phyloP scores from a whole-genome alignment of 345 rosid genomes.

The Eucalyptus erythrocorys region DNA sequence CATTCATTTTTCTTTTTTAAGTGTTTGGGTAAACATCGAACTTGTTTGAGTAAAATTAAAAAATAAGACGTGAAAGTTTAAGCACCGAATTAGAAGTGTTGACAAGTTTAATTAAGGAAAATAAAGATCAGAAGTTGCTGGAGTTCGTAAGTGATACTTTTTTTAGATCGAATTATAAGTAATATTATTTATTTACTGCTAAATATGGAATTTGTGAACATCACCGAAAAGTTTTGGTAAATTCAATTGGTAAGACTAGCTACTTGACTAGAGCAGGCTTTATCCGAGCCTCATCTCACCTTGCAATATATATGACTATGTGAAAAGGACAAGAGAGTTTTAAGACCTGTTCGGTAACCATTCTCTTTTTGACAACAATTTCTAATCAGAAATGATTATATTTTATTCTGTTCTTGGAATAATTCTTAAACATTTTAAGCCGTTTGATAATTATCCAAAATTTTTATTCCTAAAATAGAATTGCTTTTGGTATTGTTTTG shows the following conservation, averaged over 20 bases:
- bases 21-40: not conserved
- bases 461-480: no score
- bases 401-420: no score
- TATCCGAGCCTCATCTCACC: not conserved
- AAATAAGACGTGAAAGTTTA: not conserved
- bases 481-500: no score
- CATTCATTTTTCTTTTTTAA: not conserved
- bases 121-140: not conserved
- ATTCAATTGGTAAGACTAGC: not conserved
- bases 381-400: no score
- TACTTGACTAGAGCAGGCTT: not conserved
- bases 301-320: no score
- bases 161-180: no score
- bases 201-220: not conserved
- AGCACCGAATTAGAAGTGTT: not conserved
- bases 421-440: no score
- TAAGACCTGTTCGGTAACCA: no score
- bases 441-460: no score
- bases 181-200: not conserved
- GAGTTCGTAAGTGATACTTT: not conserved
- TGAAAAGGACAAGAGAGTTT: no score
- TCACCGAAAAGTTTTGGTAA: not conserved
- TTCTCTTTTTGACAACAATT: no score
- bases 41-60: not conserved
- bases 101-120: not conserved